Evolutionary conservation across 345 rosid species (phyloP), one percentile per base, ranked within the genome.

Genomic region (Carallia pectinifolia): DNA sequence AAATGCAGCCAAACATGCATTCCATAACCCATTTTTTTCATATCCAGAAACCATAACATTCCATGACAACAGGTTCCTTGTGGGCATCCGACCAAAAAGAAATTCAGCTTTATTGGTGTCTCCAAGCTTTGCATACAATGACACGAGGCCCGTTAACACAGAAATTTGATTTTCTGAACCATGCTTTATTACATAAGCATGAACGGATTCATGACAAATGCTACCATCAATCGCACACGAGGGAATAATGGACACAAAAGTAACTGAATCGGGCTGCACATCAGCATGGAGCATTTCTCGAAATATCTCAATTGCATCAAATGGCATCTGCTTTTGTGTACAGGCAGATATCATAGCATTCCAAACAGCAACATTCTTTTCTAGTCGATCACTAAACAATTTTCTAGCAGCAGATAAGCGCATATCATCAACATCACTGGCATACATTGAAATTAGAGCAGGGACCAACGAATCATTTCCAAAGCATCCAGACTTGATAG

Each of bases 391-490:
- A 47, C 77, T 84, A 70, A 83, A 81, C 76, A 83, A 27, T 37
- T 60, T 74, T 54, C 75, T 76, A 47, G 81, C 79, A 65, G 75
- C 38, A 62, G 72, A 68, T 48, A 81, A 78, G 69, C 70, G 67
- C 58, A 39, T 53, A 63, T 74, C 79, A 48, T 76, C 60, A 1
- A 79, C 80, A 56, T 72, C 79, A 48, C 80, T 58, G 4, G 78
- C 80, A 76, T 86, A 76, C 83, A 83, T 74, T 33, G 87, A 86
- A 44, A 86, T 78, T 59, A 86, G 78, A 59, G 86, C 77, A 74
- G 83, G 83, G 66, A 72, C 84, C 71, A 86, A 65, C 33, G 65
- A 65, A 65, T 69, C 74, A 18, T 58, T 60, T 38, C 3, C 67
- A 53, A 70, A 47, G 50, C 17, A 59, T 37, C 74, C 74, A 38